phyloP scores from a whole-genome alignment of 1,284 basidiomycete genomes.

The Meripilus lineatus region DNA sequence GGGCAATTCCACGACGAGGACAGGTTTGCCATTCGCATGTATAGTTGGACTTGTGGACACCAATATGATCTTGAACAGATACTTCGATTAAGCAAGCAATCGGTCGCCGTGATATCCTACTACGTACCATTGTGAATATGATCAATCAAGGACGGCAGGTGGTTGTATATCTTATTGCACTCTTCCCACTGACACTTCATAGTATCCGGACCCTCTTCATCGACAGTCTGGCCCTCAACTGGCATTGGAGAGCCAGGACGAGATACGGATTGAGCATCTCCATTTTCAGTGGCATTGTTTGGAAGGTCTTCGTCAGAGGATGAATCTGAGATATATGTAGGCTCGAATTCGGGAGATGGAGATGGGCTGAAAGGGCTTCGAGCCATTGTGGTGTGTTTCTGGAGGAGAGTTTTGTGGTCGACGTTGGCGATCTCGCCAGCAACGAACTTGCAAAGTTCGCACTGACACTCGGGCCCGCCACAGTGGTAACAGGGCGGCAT shows the following conservation, averaged over 20 bases:
- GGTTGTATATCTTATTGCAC: conserved; percentile 66
- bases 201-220: conserved; percentile 17
- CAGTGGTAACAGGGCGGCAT: too few relatives aligned
- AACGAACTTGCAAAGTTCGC: too few relatives aligned
- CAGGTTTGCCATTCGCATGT: conserved; percentile 88
- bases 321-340: conserved; percentile 25
- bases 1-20: conserved; percentile 69
- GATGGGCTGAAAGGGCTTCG: conserved; percentile 30
- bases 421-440: too few relatives aligned
- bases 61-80: conserved; percentile 61
- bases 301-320: conserved; percentile 21
- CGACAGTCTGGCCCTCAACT: conserved; percentile 13
- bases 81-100: neutral
- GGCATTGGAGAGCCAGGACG: conserved; percentile 24
- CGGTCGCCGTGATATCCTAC: neutral
- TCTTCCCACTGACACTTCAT: conserved; percentile 74
- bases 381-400: conserved; percentile 24
- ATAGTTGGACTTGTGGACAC: conserved; percentile 82
- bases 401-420: too few relatives aligned
- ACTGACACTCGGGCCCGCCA: too few relatives aligned
- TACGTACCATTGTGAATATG: conserved; percentile 72
- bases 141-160: conserved; percentile 68
- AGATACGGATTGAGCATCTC: conserved; percentile 17
- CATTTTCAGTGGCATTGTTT: conserved; percentile 12
- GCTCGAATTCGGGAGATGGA: conserved; percentile 27